A percentile compares a stretch with the other conserved stretches of the same genome.
These are phyloP conservation scores for Lodderomyces orthopsilosis DNA, from an alignment of 1,139 yeast genomes.

Conservation along the genomic window DNA sequence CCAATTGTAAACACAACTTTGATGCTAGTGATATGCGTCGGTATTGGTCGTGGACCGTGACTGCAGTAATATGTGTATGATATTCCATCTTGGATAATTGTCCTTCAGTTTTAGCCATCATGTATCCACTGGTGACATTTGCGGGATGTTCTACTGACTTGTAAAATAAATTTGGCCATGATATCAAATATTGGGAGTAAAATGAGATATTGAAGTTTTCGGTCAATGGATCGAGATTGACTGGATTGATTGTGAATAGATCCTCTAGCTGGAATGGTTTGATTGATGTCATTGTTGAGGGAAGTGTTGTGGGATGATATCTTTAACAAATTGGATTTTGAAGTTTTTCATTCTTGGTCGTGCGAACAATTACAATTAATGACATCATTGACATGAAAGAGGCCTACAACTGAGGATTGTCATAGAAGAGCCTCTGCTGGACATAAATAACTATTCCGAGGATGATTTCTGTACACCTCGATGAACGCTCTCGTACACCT, in stretches of 20 bases:
- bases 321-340: not conserved
- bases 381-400: no score
- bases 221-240: constrained; percentile 84
- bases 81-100: constrained; percentile 61
- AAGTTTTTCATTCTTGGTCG: not conserved
- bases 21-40: constrained; percentile 86
- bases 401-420: no score
- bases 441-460: no score
- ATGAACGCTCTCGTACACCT: no score
- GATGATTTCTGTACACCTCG: no score
- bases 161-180: constrained; percentile 90
- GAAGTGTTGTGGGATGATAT: not conserved
- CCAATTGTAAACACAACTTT: constrained; percentile 69
- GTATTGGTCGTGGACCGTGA: constrained; percentile 80
- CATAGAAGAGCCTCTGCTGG: no score
- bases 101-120: constrained; percentile 98
- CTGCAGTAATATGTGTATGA: constrained; percentile 98
- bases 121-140: constrained; percentile 59
- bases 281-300: constrained; percentile 63
- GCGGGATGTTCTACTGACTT: constrained; percentile 50
- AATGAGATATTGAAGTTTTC: constrained; percentile 86
- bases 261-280: constrained; percentile 87
- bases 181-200: constrained; percentile 75
- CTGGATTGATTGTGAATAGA: constrained; percentile 64
- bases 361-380: not conserved